These are phyloP conservation scores for Candida xyloterini DNA, from an alignment of 805 yeast species.

Conservation along the genomic window DNA sequence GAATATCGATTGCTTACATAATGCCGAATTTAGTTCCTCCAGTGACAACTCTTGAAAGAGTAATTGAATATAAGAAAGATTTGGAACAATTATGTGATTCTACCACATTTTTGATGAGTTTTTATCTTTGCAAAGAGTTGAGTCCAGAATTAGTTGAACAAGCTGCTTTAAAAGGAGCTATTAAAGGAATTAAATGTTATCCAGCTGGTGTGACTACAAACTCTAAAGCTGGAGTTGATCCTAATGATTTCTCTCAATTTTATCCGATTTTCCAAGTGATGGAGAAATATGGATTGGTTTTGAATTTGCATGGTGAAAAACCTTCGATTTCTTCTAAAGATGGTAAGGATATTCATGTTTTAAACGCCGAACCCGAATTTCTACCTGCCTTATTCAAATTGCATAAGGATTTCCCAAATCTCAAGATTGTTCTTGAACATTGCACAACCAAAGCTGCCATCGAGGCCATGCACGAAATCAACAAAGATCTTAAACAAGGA, in stretches of 20 bases:
- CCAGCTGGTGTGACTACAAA: constrained; percentile 99
- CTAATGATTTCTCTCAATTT: constrained; percentile 83
- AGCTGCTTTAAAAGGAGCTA: constrained; percentile 67
- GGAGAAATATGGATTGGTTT: constrained; percentile 72
- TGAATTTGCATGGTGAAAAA: constrained; percentile 94
- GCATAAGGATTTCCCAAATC: constrained; percentile 78
- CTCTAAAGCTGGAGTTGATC: constrained; percentile 87
- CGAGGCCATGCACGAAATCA: constrained; percentile 68
- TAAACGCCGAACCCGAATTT: constrained; percentile 91
- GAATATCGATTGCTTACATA: constrained; percentile 84
- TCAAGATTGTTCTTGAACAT: constrained; percentile 88
- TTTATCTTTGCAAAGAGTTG: constrained; percentile 72
- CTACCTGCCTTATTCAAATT: constrained; percentile 82
- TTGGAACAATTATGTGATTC: constrained; percentile 68
- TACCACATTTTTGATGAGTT: constrained; percentile 88
- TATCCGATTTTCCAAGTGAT: constrained; percentile 88
- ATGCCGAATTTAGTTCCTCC: constrained; percentile 98
- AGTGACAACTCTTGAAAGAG: constrained; percentile 70
- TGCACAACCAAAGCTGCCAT: constrained; percentile 92
- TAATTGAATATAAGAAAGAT: constrained; percentile 60
- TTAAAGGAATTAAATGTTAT: constrained; percentile 91
- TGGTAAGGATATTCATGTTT: constrained; percentile 73
- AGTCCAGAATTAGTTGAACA: constrained; percentile 82
- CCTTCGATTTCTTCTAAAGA: constrained; percentile 49
- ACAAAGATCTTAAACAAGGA: constrained; percentile 35